Conservation (phyloP, 257 asterid species). For the Solanum sejunctum region DNA sequence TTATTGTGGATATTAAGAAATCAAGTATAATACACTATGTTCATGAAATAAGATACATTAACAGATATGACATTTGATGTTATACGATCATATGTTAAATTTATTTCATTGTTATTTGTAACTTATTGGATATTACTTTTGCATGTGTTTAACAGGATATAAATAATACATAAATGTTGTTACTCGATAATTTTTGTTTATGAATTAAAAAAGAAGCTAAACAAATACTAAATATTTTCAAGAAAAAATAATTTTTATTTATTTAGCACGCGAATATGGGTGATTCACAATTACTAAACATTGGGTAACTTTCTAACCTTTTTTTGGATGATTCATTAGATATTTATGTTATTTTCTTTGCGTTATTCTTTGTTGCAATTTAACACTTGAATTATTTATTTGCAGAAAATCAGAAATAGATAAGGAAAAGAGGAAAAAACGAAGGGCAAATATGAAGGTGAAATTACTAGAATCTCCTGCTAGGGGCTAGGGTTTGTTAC, state of each 20-base stretch:
- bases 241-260: too few species aligned
- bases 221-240: background rate
- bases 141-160: background rate
- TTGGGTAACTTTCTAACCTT: background rate
- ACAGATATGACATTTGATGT: too few species aligned
- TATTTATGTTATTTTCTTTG: background rate
- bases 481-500: slow-evolving; percentile 5
- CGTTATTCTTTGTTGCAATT: background rate
- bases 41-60: too few species aligned
- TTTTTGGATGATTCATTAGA: background rate
- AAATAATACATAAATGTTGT: too few species aligned
- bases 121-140: background rate
- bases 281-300: background rate
- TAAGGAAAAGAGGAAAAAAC: background rate
- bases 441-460: background rate
- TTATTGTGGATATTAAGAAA: too few species aligned
- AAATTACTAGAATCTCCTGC: background rate
- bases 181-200: too few species aligned
- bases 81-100: background rate
- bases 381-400: background rate
- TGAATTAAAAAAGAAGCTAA: too few species aligned
- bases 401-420: background rate
- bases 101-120: background rate
- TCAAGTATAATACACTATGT: too few species aligned
- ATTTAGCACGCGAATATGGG: background rate